Evolutionary conservation across 2,329 filamentous ascomycete genomes (phyloP), one percentile per base, ranked within the genome.

Genomic region (Talaromyces sp.): DNA sequence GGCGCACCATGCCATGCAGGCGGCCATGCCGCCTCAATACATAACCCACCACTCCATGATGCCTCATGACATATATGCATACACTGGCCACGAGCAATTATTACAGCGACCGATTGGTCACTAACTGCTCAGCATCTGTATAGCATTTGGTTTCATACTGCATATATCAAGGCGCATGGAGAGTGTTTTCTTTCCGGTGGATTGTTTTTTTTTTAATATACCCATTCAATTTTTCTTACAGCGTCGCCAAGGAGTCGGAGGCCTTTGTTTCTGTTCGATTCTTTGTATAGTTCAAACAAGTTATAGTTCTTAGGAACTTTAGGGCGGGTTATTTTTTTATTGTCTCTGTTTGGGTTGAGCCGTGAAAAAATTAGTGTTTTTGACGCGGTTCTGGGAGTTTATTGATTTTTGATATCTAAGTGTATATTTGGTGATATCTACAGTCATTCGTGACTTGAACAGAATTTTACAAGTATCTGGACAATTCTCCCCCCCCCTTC

Each of bases 1-100:
- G 59, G 30, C 63, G 65, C 54, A 70, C 65, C 52, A 59, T 28
- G n/a, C 59, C 33, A 36, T 50, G 10, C 61, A 56, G 31, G 59
- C 68, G 1, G 65, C 68, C 16, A 61, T 70, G 16, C 65, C 67
- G 40, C 63, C 68, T 7, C 68, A 67, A 18, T 65, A 65, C 40
- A 68, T 67, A 28, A 68, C 67, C 8, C 61, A 56, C 30, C 58
- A 55, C 47, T 16, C 52, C 7, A n/a, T 58, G 50, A 54, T 51
- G 28, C 23, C 59, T 33, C 61, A 63, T n/a, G 58, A 63, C 34
- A 50, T 63, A 8, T 63, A 63, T 23, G 30, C 61, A 42, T 63
- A 61, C 57, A 34, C 61, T 4, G 54, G 57, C 30, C 61, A 63
- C 34, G 61, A 63, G 59, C 61, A 63, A 36, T 31, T 61, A 44